Conservation (phyloP, 495 filamentous ascomycete species). For the Zalerion maritima region DNA sequence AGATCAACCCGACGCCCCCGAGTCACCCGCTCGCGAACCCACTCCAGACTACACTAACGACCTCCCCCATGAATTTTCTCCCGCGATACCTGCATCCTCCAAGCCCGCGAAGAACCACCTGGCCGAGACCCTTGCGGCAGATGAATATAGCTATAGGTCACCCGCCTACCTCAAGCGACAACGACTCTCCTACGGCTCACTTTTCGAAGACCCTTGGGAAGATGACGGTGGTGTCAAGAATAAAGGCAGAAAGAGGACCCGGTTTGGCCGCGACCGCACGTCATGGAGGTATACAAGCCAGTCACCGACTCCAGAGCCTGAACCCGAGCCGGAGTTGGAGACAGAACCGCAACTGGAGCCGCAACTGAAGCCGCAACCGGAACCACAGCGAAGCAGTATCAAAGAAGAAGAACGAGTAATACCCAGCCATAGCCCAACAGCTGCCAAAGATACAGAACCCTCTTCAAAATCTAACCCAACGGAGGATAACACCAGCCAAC, state of each 20-base stretch:
- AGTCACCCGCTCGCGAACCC: constrained; percentile 4
- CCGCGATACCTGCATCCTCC: constrained; percentile 8
- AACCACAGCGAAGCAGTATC: constrained; percentile 3
- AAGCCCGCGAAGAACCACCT: constrained; percentile 7
- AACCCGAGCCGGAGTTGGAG: constrained; percentile 17
- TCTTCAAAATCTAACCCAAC: too few relatives aligned
- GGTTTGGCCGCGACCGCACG: constrained; percentile 51
- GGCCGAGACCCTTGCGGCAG: too few relatives aligned
- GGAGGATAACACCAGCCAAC: too few relatives aligned
- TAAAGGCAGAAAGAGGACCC: constrained; percentile 54
- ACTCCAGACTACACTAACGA: constrained; percentile 3
- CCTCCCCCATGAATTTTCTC: constrained; percentile 3
- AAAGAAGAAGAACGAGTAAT: constrained; percentile 6
- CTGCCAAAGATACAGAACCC: too few relatives aligned
- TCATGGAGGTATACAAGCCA: constrained; percentile 59
- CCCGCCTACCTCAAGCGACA: constrained; percentile 61
- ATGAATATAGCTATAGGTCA: too few relatives aligned
- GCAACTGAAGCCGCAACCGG: constrained; percentile 3
- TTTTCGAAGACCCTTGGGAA: constrained; percentile 40
- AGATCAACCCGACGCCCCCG: constrained; percentile 21
- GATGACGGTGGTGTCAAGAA: constrained; percentile 53
- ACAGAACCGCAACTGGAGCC: background rate
- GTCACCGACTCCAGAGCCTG: constrained; percentile 48
- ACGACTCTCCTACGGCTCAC: constrained; percentile 43
- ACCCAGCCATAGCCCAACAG: too few relatives aligned